Evolutionary conservation across 163 green algal species (phyloP), one percentile per base, ranked within the genome.

Genomic region (Coccomyxa subellipsoidea): DNA sequence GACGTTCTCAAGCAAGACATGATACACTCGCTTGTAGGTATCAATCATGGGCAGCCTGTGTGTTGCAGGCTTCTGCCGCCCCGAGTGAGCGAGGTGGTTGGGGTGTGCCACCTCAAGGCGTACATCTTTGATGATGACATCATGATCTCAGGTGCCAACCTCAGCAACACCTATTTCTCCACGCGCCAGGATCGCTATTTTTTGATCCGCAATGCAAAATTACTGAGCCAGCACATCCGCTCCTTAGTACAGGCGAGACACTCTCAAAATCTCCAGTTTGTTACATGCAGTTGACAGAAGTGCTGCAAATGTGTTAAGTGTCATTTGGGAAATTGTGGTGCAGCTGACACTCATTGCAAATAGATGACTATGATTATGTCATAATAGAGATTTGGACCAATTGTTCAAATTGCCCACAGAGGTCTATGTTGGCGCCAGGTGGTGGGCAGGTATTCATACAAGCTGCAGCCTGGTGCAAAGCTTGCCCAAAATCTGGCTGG

Each of bases 91-190:
- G 87, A 90, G 71, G 79, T 90, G 38, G n/a, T 90, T 27, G 87
- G 87, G 2, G 87, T 90, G 53, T 47, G 72, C 38, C 87, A 90
- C 79, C 80, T 84, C 32, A 90, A 90, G 79, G 72, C 47, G 25
- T 89, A 87, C 47, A 40, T 85, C 4, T 90, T 89, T 54, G 87
- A 90, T 69, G 85, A 87, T 35, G 40, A 81, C 54, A 76, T 90
- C 0, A 47, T 90, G 10, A 69, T 90, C 7, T 88, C 77, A 36
- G 87, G 87, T 32, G 87, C 87, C 81, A 90, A 90, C 78, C 69
- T 90, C 54, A 83, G 75, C 83, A 76, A 59, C 37, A 83, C 59
- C 38, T 89, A 89, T 80, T 77, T 89, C 1, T 72, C 36, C 54
- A 84, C 21, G n/a, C 82, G 85, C 27, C 85, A 89, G 75, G 75